A percentile compares a stretch with the other conserved stretches of the same genome.
Conservation (phyloP, 2,329 filamentous ascomycete genomes). For the Penicillium sp. region DNA sequence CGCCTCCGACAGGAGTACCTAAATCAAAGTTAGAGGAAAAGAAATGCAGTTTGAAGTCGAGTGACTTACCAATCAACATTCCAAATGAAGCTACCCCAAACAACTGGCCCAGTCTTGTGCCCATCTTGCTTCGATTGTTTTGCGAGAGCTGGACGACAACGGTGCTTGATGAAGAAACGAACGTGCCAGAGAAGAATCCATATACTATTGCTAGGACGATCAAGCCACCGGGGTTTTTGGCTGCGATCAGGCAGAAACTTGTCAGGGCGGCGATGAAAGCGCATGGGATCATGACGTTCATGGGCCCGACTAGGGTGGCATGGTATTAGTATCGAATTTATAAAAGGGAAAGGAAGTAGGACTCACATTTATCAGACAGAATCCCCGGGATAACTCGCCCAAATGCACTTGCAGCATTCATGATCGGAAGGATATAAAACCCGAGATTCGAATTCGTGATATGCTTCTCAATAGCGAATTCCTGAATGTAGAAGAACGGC, state of each 20-base stretch:
- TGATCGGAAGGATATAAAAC: conserved; percentile 27
- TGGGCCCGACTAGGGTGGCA: not conserved
- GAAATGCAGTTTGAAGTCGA: not conserved
- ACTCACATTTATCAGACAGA: conserved; percentile 25
- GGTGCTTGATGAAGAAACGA: not conserved
- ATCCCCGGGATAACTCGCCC: conserved; percentile 34
- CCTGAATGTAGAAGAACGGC: conserved; percentile 30
- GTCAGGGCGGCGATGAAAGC: not conserved
- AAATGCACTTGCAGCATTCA: conserved; percentile 31
- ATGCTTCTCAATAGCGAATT: conserved; percentile 22
- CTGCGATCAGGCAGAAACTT: conserved; percentile 1
- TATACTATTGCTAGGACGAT: not conserved
- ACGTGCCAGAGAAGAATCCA: not conserved
- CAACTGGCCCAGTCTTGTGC: conserved; percentile 9
- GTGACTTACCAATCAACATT: conserved; percentile 9
- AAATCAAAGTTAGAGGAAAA: not conserved
- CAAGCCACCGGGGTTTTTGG: not conserved
- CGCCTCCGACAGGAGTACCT: conserved; percentile 12
- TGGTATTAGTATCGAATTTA: not conserved
- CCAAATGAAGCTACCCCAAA: conserved; percentile 8
- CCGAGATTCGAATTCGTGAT: conserved; percentile 20
- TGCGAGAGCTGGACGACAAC: not conserved
- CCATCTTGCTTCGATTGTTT: conserved; percentile 3
- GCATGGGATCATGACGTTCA: conserved; percentile 8
- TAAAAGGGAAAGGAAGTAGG: not conserved